Base-by-base conservation (phyloP, 2,329 filamentous ascomycete species). In the Claviceps digitariae region DNA sequence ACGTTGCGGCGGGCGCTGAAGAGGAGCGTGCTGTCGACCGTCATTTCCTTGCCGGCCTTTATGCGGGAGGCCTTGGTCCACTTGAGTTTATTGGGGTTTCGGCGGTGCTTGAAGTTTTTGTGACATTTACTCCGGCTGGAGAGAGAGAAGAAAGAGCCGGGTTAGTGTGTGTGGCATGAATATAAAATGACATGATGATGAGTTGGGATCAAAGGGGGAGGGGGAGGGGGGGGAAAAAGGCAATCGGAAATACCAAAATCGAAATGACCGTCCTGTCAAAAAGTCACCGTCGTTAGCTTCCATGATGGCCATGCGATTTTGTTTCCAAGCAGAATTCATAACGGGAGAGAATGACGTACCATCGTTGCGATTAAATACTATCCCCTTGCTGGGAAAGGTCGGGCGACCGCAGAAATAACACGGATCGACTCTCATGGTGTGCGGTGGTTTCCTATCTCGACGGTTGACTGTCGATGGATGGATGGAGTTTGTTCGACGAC, bases 51-150 rank as follows among this genome's bases (percentile, higher is more conserved):
- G 74, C 88, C 88, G 54, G 86, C 84, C 20, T 67, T 68, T 67
- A 84, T 85, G 65, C 90, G 86, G 79, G 90, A 91, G 51, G 88
- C 83, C 77, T 96, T 95, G 57, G 91, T 96, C 93, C 91, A 96
- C 72, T 90, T 93, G 62, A 97, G 81, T 72, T 96, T 95, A 68
- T 91, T 84, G 38, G 91, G 90, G 74, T 97, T 96, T 61, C 93
- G 84, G 86, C 95, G 95, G 88, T 95, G 95, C 74, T 94, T 93
- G 81, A 94, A 95, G 70, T 83, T 84, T 63, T 74, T 74, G 67
- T 79, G 78, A 68, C 78, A 81, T 69, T 81, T 78, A 61, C 48
- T 51, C n/a, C 53, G 53, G 40, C 51, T 52, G 20, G 7, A 38
- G 17, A 4, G 23, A 21, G n/a, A n/a, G n/a, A n/a, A n/a, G n/a